Evolutionary conservation across 2,329 filamentous ascomycete species (phyloP), one percentile per base, ranked within the genome.

Genomic region (Byssochlamys sp.): DNA sequence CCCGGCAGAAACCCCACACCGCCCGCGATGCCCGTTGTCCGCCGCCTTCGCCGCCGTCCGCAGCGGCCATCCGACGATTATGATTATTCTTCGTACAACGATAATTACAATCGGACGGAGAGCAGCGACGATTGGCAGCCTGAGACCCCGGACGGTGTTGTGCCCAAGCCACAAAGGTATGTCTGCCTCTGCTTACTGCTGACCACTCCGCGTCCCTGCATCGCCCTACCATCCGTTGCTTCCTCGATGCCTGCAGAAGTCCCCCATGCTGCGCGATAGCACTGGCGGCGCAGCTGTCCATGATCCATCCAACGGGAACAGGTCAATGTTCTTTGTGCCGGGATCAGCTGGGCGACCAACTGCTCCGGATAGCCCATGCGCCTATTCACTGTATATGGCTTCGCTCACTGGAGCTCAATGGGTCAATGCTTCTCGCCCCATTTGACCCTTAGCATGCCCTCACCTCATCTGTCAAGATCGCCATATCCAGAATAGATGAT

Each of bases 171-270:
- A 48, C 54, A 55, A 35, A 58, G 57, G 58, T 59, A 57, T 53
- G 55, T 55, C 28, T 50, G 50, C 5, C 28, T 12, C 19, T 29
- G 81, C 68, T 80, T 82, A 70, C 83, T 84, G 52, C 77, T 77
- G 50, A 78, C 78, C 0, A 74, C 68, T 66, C 62, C 62, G 3
- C 59, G 54, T 27, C 58, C 61, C 53, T 59, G 58, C 28, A 52
- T 60, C 35, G 45, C 28, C 26, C 35, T 56, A 24, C 24, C 48
- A 6, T 52, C 31, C 28, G 53, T 53, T 33, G 52, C 12, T 28
- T 53, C 25, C 27, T 35, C 19, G 14, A 27, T 35, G 52, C 27
- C 52, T 29, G n/a, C 52, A 35, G 24, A 29, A 29, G n/a, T 11
- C 52, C 19, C 26, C 52, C 11, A 27, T 11, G 26, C 27, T 25